Evolutionary conservation across 768 basidiomycete species (phyloP), one percentile per base, ranked within the genome.

Genomic region (Glaciozyma antarctica): DNA sequence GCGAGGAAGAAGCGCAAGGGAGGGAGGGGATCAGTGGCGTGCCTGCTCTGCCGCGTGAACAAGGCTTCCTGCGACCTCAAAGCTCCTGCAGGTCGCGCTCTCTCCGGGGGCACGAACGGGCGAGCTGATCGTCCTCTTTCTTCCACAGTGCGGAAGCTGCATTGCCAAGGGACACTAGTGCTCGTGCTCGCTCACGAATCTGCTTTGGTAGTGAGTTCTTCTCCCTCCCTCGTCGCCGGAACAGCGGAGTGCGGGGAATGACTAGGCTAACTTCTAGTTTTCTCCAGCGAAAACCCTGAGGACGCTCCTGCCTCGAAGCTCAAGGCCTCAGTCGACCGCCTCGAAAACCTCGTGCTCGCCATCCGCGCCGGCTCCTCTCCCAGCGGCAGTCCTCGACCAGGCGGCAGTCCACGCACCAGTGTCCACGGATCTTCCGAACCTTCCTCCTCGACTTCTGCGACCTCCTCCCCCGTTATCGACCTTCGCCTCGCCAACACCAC

Each of bases 241-340:
- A 3, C 6, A 6, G 2, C 15, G 32, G 16, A 16, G 38, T 16
- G 47, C 2, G 9, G 6, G 16, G 24, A 15, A 32, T 32, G 32
- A 3, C 59, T 22, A 53, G 60, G 41, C 55, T 51, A 19, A 10
- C 13, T 17, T 32, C 32, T n/a, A 16, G n/a, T 34, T 2, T 3
- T 3, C 13, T 21, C 9, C n/a, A 69, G 63, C 32, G 67, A 69
- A 47, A 58, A 69, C 32, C 48, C 45, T 5, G 68, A 69, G 5
- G 61, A 65, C 24, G 58, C 65, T 0, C 68, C 68, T 5, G 62
- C 64, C 1, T 44, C 64, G 5, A 64, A 69, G 44, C 62, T 69
- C 21, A 65, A 65, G 47, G 53, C 43, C 32, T 62, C 62, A 43
- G 54, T 70, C 34, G 69, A 70, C 56, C 58, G 56, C 0, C 63